Conservation (phyloP, 305 asterid genomes). For the Fraxinus sp. region DNA sequence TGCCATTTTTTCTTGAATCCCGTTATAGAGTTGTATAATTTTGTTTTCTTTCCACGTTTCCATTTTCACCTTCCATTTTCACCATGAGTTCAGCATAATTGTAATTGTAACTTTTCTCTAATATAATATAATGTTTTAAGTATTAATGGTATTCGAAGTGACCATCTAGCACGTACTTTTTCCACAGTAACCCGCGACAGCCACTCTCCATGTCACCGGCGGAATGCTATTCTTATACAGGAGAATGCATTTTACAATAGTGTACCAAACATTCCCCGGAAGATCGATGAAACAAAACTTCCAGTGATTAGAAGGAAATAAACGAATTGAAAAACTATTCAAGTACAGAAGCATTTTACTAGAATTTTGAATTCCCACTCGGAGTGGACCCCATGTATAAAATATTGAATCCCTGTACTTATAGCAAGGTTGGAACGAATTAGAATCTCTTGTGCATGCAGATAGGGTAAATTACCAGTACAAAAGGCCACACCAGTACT, state of each 20-base stretch:
- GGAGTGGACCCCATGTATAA: too few species aligned
- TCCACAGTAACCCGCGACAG: neutral
- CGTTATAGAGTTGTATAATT: conserved; percentile 23
- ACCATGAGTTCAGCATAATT: conserved; percentile 9
- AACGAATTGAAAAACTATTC: too few species aligned
- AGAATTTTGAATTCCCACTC: too few species aligned
- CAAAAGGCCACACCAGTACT: conserved; percentile 22
- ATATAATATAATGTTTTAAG: conserved; percentile 32
- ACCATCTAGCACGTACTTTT: neutral
- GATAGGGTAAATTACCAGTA: conserved; percentile 33
- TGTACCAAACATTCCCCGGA: neutral
- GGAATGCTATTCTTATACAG: neutral
- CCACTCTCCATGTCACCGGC: neutral
- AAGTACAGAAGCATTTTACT: too few species aligned
- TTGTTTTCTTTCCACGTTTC: conserved; percentile 21
- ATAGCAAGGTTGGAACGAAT: neutral
- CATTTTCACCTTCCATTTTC: conserved; percentile 16
- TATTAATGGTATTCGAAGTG: conserved; percentile 22
- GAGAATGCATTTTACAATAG: neutral
- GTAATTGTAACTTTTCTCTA: conserved; percentile 39
- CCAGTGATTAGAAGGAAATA: conserved; percentile 19
- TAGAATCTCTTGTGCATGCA: neutral
- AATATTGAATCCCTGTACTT: too few species aligned
- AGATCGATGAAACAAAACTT: neutral
- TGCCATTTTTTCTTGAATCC: neutral